These are phyloP conservation scores for Xanthoparmelia taractica DNA, from an alignment of 495 filamentous ascomycete species.

Conservation along the genomic window DNA sequence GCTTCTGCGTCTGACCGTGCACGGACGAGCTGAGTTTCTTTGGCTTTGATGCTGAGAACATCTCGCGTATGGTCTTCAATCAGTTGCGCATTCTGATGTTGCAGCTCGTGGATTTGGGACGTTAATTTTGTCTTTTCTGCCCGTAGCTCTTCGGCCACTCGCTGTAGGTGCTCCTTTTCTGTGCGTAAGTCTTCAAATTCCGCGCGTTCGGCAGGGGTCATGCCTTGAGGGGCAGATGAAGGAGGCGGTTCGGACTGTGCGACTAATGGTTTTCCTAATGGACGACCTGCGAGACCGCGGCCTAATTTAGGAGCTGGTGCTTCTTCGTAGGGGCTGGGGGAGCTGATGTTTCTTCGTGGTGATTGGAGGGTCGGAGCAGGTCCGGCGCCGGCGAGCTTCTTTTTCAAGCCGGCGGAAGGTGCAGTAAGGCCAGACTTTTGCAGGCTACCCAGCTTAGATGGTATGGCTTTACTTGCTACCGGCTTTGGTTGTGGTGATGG, in stretches of 20 bases:
- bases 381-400: slow-evolving; percentile 55
- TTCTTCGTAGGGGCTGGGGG: slow-evolving; percentile 50
- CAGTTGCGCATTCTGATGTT: slow-evolving; percentile 90
- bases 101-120: slow-evolving; percentile 77
- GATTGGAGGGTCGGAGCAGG: slow-evolving; percentile 45
- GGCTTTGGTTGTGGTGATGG: slow-evolving; percentile 47
- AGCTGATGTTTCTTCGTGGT: slow-evolving; percentile 51
- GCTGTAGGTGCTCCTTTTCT: slow-evolving; percentile 68
- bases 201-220: slow-evolving; percentile 68
- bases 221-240: slow-evolving; percentile 38
- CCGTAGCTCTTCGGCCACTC: slow-evolving; percentile 65
- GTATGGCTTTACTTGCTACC: slow-evolving; percentile 46
- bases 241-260: slow-evolving; percentile 25
- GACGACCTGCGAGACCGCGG: slow-evolving; percentile 76
- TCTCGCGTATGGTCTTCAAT: slow-evolving; percentile 97
- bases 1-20: slow-evolving; percentile 84
- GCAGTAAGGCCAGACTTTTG: slow-evolving; percentile 59
- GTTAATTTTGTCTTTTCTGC: slow-evolving; percentile 63
- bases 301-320: slow-evolving; percentile 59
- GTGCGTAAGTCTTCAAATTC: slow-evolving; percentile 82
- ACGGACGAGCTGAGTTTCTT: slow-evolving; percentile 92
- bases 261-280: slow-evolving; percentile 67
- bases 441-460: slow-evolving; percentile 54
- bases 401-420: slow-evolving; percentile 59
- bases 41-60: slow-evolving; percentile 91